Percentiles rank a stretch among this genome's conserved stretches.
Evolutionary conservation across 2,329 filamentous ascomycete genomes (phyloP).

Genomic region (Nectriaceae sp.): DNA sequence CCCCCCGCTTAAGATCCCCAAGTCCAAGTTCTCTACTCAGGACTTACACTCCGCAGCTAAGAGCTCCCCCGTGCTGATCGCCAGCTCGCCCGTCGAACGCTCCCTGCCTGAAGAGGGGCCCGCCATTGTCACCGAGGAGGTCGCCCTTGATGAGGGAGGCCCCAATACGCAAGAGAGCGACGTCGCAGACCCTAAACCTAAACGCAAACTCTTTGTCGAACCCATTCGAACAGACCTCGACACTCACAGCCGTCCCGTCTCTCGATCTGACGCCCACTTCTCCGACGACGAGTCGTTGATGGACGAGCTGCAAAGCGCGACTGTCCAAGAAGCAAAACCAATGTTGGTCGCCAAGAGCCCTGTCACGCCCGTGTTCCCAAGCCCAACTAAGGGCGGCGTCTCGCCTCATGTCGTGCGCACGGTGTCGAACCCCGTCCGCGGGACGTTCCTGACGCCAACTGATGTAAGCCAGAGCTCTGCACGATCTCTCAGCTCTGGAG

Average conservation of each 20-base stretch:
- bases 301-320: slow-evolving; percentile 82
- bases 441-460: slow-evolving; percentile 45
- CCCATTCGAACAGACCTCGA: slow-evolving; percentile 56
- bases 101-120: slow-evolving; percentile 10
- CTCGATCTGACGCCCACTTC: slow-evolving; percentile 48
- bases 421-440: slow-evolving; percentile 49
- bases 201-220: slow-evolving; percentile 44
- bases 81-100: slow-evolving; percentile 9
- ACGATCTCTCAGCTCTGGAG: slow-evolving; percentile 58
- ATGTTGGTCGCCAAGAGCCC: slow-evolving; percentile 82
- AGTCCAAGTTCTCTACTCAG: slow-evolving; percentile 31
- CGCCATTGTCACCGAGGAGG: slow-evolving; percentile 13
- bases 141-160: not conserved
- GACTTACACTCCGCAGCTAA: slow-evolving; percentile 25
- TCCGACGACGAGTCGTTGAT: slow-evolving; percentile 79
- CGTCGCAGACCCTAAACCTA: slow-evolving; percentile 19
- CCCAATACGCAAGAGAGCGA: not conserved
- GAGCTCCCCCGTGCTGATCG: slow-evolving; percentile 13
- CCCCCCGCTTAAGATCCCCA: slow-evolving; percentile 23
- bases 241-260: slow-evolving; percentile 19
- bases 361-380: slow-evolving; percentile 64
- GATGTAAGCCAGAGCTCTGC: slow-evolving; percentile 49
- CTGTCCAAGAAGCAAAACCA: slow-evolving; percentile 79
- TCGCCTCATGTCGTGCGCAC: slow-evolving; percentile 44
- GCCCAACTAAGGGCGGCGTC: slow-evolving; percentile 22